phyloP scores from a whole-genome alignment of 768 basidiomycete genomes.

The Strobilomyces echinocephalus region DNA sequence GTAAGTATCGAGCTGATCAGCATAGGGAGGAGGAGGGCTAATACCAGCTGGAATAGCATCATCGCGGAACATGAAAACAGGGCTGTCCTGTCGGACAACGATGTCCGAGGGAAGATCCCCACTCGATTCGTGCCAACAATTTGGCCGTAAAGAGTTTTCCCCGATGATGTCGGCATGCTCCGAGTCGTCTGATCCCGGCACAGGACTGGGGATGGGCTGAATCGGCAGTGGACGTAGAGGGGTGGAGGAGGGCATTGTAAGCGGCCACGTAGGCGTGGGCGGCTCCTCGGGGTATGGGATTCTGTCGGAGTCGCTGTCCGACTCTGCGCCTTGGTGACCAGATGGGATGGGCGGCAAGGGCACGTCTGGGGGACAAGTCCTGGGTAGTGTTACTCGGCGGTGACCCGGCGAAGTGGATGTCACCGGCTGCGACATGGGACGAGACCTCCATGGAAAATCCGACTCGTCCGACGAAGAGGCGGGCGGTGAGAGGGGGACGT shows the following conservation, averaged over 20 bases:
- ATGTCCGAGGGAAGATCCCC: conserved; percentile 2
- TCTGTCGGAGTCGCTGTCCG: background rate
- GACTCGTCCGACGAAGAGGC: conserved; percentile 11
- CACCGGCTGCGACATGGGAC: background rate
- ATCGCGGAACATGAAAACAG: conserved; percentile 7
- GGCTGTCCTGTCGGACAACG: conserved; percentile 21
- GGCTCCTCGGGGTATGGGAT: background rate
- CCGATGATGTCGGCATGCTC: background rate
- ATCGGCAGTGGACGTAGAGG: conserved; percentile 14
- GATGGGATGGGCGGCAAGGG: conserved; percentile 24
- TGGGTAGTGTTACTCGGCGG: conserved; percentile 11
- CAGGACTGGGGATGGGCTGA: conserved; percentile 17
- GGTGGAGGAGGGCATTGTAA: background rate
- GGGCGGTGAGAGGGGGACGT: background rate
- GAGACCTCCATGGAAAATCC: conserved; percentile 1
- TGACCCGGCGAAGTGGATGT: background rate
- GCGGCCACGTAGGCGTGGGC: conserved; percentile 4
- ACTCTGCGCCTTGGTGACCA: background rate
- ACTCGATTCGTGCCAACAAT: conserved; percentile 7
- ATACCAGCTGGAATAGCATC: conserved; percentile 4
- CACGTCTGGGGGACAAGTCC: conserved; percentile 9
- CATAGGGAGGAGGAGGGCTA: conserved; percentile 18
- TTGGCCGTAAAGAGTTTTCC: background rate
- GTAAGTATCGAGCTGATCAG: conserved; percentile 4
- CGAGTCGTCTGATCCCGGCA: conserved; percentile 10